phyloP scores from a whole-genome alignment of 73 alveolate genomes.

The Tetrahymena thermophila region DNA sequence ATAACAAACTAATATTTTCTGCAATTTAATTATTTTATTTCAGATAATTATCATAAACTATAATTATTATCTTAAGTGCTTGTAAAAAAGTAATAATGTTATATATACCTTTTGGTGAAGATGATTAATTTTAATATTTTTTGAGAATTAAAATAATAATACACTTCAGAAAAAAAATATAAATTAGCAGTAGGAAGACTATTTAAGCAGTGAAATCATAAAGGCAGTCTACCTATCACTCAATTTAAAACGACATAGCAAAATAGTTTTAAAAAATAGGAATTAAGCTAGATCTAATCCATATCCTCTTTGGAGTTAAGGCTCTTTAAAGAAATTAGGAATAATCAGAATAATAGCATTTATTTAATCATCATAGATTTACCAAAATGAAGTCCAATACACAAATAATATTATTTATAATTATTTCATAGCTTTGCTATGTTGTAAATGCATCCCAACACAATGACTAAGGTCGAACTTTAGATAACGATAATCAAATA shows the following conservation, averaged over 20 bases:
- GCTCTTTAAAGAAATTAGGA: neutral
- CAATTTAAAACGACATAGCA: neutral
- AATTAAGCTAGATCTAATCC: neutral
- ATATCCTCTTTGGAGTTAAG: neutral
- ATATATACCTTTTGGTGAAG: neutral
- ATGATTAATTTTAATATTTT: neutral
- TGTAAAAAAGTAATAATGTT: neutral
- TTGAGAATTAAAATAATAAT: neutral
- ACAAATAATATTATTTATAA: no score
- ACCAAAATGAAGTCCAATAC: neutral
- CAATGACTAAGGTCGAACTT: neutral
- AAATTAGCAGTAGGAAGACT: neutral
- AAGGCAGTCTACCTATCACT: neutral
- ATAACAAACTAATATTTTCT: neutral
- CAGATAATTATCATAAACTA: neutral
- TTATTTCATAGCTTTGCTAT: neutral
- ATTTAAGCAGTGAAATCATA: neutral
- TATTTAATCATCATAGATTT: no score
- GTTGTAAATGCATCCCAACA: neutral
- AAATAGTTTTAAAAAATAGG: neutral
- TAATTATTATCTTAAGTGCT: neutral
- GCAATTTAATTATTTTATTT: neutral
- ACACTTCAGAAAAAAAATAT: neutral
- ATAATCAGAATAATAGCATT: neutral
- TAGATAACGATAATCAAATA: neutral